phyloP scores from a whole-genome alignment of 2,329 filamentous ascomycete genomes.

The Talaromyces sp. region DNA sequence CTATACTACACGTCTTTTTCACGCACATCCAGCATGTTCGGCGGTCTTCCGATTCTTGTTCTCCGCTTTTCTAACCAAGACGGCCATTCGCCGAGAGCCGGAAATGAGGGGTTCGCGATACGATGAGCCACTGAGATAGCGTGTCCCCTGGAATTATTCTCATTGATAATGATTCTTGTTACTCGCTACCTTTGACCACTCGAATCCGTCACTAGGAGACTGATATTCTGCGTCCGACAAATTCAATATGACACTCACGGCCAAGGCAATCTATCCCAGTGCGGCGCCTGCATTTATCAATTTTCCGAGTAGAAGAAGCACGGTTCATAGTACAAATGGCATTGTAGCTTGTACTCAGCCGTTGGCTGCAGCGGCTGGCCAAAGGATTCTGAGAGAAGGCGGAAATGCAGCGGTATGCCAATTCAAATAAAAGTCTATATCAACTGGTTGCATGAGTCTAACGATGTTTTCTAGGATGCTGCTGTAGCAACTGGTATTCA shows the following conservation, averaged over 20 bases:
- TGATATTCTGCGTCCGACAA: neutral
- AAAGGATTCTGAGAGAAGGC: slow-evolving; percentile 77
- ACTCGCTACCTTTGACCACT: neutral
- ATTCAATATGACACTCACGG: slow-evolving; percentile 43
- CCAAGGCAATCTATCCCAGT: slow-evolving; percentile 48
- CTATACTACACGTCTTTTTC: neutral
- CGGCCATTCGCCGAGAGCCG: neutral
- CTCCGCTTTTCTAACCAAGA: neutral
- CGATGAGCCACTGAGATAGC: neutral
- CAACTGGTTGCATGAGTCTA: slow-evolving; percentile 1
- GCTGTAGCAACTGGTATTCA: slow-evolving; percentile 79
- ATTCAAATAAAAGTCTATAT: neutral
- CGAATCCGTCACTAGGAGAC: neutral
- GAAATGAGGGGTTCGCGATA: neutral
- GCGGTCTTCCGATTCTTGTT: neutral
- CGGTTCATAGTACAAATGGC: slow-evolving; percentile 87
- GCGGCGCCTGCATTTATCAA: slow-evolving; percentile 33
- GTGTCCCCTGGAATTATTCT: neutral
- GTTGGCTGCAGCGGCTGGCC: slow-evolving; percentile 79
- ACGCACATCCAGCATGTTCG: neutral
- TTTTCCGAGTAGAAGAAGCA: slow-evolving; percentile 71
- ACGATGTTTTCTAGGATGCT: slow-evolving; percentile 64
- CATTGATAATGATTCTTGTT: neutral
- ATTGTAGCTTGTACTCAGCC: slow-evolving; percentile 90
- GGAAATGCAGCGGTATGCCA: slow-evolving; percentile 83